These are phyloP conservation scores for Pilasporangium apinafurcum DNA, from an alignment of 352 stramenopile species.

Conservation along the genomic window DNA sequence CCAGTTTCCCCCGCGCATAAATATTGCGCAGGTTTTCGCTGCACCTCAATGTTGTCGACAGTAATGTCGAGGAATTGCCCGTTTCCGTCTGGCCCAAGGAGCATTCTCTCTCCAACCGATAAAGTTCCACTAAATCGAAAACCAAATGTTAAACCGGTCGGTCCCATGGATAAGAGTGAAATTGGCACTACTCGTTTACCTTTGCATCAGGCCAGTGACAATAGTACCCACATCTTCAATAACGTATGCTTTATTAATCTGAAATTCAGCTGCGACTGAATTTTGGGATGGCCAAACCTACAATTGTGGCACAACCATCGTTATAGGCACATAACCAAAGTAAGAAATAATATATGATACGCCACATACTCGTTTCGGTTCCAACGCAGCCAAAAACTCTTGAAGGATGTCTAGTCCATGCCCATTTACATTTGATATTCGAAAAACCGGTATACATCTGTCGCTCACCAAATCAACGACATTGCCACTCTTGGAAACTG, in stretches of 20 bases:
- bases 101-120: constrained; percentile 50
- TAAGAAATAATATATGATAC: not conserved
- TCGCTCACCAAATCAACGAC: constrained; percentile 5
- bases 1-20: constrained; percentile 66
- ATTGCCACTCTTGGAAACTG: constrained; percentile 2
- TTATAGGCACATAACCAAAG: not conserved
- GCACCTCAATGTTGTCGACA: constrained; percentile 77
- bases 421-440: constrained; percentile 56
- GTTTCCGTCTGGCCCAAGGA: constrained; percentile 50
- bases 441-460: constrained; percentile 43
- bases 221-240: constrained; percentile 64
- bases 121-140: constrained; percentile 35
- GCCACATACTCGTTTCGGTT: constrained; percentile 43
- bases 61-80: constrained; percentile 60
- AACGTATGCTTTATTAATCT: constrained; percentile 76
- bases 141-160: not conserved
- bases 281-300: constrained; percentile 41
- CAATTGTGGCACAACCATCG: not conserved
- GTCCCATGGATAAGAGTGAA: not conserved
- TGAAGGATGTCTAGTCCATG: constrained; percentile 49
- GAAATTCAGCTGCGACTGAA: constrained; percentile 55
- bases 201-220: constrained; percentile 64
- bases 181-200: constrained; percentile 4
- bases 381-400: constrained; percentile 41
- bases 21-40: constrained; percentile 51